These are phyloP conservation scores for Fusarium sambucinum DNA, from an alignment of 2,329 filamentous ascomycete species.

Conservation along the genomic window DNA sequence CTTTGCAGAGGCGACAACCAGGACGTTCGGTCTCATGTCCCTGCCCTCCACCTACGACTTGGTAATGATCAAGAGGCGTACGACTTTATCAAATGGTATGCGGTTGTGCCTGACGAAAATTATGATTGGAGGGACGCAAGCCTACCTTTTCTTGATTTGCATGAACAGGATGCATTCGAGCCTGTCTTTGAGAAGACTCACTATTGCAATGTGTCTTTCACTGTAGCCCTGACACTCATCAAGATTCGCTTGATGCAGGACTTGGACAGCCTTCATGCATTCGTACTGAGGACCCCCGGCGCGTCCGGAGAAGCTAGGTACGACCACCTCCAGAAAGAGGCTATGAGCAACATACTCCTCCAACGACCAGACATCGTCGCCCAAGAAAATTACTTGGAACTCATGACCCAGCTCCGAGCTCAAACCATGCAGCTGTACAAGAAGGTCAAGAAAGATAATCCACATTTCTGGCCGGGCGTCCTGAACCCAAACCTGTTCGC, in stretches of 20 bases:
- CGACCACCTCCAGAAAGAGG: slow-evolving; percentile 12
- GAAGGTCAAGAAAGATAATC: slow-evolving; percentile 10
- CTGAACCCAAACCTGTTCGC: slow-evolving; percentile 13
- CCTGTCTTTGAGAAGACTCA: slow-evolving; percentile 1
- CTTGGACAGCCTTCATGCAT: background rate
- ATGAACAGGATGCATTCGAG: slow-evolving; percentile 18
- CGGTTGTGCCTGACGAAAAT: background rate
- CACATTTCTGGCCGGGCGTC: slow-evolving; percentile 22
- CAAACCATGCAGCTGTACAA: slow-evolving; percentile 11
- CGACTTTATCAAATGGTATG: slow-evolving; percentile 31
- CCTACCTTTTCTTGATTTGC: slow-evolving; percentile 8
- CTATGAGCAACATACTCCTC: slow-evolving; percentile 20
- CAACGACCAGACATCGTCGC: slow-evolving; percentile 5
- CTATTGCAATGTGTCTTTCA: background rate
- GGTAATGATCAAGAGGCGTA: slow-evolving; percentile 18
- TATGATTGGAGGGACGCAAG: slow-evolving; percentile 14
- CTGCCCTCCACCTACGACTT: slow-evolving; percentile 14
- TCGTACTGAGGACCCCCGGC: background rate
- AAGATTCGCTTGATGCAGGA: slow-evolving; percentile 27
- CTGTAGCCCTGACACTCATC: slow-evolving; percentile 15
- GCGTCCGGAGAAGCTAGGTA: background rate
- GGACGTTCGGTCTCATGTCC: background rate
- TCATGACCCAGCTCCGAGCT: background rate
- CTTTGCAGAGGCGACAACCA: slow-evolving; percentile 18
- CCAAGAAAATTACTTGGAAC: background rate